A percentile compares a stretch with the other conserved stretches of the same genome.
Evolutionary conservation across 352 stramenopile genomes (phyloP).

Genomic region (Peronospora belbahrii): DNA sequence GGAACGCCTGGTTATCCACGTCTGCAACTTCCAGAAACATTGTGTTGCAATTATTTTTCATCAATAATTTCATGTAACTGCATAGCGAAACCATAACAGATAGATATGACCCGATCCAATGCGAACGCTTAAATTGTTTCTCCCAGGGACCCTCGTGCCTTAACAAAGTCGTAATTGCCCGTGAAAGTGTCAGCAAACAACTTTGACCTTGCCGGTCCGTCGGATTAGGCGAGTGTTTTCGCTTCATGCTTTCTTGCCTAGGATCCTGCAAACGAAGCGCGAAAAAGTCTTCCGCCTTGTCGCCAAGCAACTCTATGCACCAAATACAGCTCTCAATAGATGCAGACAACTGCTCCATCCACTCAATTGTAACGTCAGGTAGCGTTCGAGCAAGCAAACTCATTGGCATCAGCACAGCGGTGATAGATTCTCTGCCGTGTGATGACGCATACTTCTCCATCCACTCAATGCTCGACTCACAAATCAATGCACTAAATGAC

Average conservation of each 20-base stretch:
- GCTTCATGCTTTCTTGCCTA: slow-evolving; percentile 18
- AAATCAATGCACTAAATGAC: slow-evolving; percentile 37
- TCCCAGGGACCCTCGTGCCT: slow-evolving; percentile 22
- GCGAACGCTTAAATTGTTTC: background rate
- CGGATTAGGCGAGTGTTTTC: slow-evolving; percentile 22
- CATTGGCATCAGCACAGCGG: slow-evolving; percentile 36
- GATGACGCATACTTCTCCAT: slow-evolving; percentile 32
- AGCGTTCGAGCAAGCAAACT: slow-evolving; percentile 30
- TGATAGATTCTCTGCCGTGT: slow-evolving; percentile 17
- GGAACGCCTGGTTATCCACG: slow-evolving; percentile 17
- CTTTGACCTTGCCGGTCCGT: background rate
- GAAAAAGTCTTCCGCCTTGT: slow-evolving; percentile 21
- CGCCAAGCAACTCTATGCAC: slow-evolving; percentile 40
- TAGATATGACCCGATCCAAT: slow-evolving; percentile 20
- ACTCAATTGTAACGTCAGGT: slow-evolving; percentile 27
- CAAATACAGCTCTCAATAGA: slow-evolving; percentile 53
- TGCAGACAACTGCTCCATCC: slow-evolving; percentile 55
- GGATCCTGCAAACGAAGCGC: background rate
- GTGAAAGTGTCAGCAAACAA: slow-evolving; percentile 26
- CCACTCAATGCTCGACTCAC: slow-evolving; percentile 37
- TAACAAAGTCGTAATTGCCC: slow-evolving; percentile 33
- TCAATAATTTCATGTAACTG: slow-evolving; percentile 17
- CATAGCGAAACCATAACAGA: slow-evolving; percentile 24
- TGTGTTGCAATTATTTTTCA: slow-evolving; percentile 2
- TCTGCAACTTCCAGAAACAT: slow-evolving; percentile 16